Base-by-base conservation (phyloP, 2,329 filamentous ascomycete species). In the Byssothecium circinans region DNA sequence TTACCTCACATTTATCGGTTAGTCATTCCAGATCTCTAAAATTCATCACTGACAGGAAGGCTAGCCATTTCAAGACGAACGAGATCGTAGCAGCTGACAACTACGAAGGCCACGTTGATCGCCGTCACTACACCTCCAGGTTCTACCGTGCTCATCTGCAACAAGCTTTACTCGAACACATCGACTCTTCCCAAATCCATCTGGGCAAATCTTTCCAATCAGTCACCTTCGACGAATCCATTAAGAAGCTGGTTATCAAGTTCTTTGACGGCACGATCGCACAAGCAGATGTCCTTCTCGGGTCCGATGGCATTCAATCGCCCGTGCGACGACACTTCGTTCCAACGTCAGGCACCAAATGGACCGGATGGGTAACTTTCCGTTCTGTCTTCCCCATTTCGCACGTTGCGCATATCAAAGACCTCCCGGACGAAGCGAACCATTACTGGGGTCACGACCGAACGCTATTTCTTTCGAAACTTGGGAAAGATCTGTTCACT, bases 291-390 rank as follows among this genome's bases (percentile, higher is more conserved):
- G 43, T 72, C 15, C 42, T 72, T 0, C 29, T 73, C 2, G 70
- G 68, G 18, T 64, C 69, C 29, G 70, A 73, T 56, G 69, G 70
- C 1, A 62, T 72, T n/a, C 57, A 58, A n/a, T 72, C 69, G n/a
- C 64, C 65, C 42, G 45, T 68, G 42, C 52, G 52, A 36, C 48
- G 50, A 7, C 54, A 38, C 27, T 65, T 68, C 34, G 64, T 65
- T 1, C 61, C 58, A 1, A 53, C 54, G 6, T 68, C 62, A 11
- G 44, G 60, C 33, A 61, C 69, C 0, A 59, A 65, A 45, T 73
- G 70, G 70, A 70, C 67, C 14, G 70, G 71, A 4, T 65, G 61
- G 60, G 66, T 68, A 3, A 68, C 70, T 1, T 72, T 72, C 49
- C 61, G 70, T 7, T 62, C 67, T 4, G 61, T 72, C 1, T 73